Evolutionary conservation across 345 rosid species (phyloP).

Genomic region (Eutrema heterophyllum): DNA sequence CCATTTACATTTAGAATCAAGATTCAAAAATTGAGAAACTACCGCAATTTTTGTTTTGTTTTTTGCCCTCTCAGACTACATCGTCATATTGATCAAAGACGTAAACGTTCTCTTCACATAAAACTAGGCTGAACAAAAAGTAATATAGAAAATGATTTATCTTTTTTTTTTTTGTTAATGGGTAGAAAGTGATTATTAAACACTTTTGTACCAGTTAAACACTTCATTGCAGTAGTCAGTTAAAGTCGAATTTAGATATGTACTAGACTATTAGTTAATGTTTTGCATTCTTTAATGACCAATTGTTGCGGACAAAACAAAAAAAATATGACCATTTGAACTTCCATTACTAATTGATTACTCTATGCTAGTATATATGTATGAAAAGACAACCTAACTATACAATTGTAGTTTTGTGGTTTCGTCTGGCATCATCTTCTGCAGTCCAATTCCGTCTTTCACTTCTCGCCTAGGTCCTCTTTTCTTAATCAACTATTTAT

Average conservation of each 20-base stretch:
- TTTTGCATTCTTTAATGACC: not conserved
- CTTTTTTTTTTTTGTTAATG: not conserved
- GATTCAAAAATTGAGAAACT: not conserved
- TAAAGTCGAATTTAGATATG: not conserved
- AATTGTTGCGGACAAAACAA: not conserved
- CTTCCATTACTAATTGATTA: not conserved
- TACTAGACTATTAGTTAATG: not conserved
- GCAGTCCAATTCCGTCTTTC: not conserved
- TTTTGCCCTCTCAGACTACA: too few relatives aligned
- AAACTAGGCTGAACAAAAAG: too few relatives aligned
- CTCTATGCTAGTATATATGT: not conserved
- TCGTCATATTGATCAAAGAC: not conserved
- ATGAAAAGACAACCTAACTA: conserved; percentile 14
- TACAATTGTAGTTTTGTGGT: conserved; percentile 8
- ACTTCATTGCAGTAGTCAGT: not conserved
- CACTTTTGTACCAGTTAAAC: too few relatives aligned
- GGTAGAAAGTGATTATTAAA: not conserved
- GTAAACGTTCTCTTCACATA: not conserved
- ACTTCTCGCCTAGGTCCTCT: not conserved
- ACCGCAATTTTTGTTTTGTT: too few relatives aligned
- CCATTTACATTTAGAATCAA: not conserved
- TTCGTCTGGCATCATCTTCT: conserved; percentile 1
- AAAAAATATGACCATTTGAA: not conserved
- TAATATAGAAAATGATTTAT: too few relatives aligned
- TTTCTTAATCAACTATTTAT: not conserved